Percentiles rank a stretch among this genome's conserved stretches.
Evolutionary conservation across 2,329 filamentous ascomycete species (phyloP).

Genomic region (Colletotrichum sublineola): DNA sequence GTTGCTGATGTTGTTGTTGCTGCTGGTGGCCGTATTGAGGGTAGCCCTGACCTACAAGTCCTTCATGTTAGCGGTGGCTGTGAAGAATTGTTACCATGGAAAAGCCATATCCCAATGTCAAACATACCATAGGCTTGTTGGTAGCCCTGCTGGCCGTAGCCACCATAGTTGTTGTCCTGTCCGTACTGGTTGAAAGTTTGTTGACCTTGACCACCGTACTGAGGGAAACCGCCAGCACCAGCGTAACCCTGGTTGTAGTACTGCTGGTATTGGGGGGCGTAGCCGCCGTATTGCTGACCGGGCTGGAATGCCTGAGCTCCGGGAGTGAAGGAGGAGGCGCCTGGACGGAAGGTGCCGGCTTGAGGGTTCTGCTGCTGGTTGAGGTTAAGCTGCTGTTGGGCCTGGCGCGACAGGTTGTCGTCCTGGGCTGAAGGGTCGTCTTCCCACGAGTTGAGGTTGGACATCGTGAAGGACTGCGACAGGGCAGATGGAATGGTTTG

Average conservation of each 20-base stretch:
- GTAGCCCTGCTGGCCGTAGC: slow-evolving; percentile 57
- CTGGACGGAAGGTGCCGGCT: slow-evolving; percentile 61
- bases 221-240: slow-evolving; percentile 60
- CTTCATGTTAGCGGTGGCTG: slow-evolving; percentile 3
- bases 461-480: slow-evolving; percentile 69
- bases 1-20: slow-evolving; percentile 60
- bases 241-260: slow-evolving; percentile 66
- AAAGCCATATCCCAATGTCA: not conserved
- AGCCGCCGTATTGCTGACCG: slow-evolving; percentile 75
- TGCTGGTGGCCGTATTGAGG: slow-evolving; percentile 64
- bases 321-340: slow-evolving; percentile 71
- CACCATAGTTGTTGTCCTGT: slow-evolving; percentile 54
- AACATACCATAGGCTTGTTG: slow-evolving; percentile 59
- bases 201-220: slow-evolving; percentile 60
- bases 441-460: slow-evolving; percentile 95
- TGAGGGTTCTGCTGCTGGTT: slow-evolving; percentile 65
- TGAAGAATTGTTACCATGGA: not conserved
- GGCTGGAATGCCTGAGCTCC: slow-evolving; percentile 79
- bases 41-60: slow-evolving; percentile 52
- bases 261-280: slow-evolving; percentile 68
- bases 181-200: slow-evolving; percentile 63
- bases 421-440: slow-evolving; percentile 85
- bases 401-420: slow-evolving; percentile 81
- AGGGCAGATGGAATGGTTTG: slow-evolving; percentile 15
- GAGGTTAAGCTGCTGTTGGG: slow-evolving; percentile 81